Percentiles rank a stretch among this genome's conserved stretches.
Conservation (phyloP, 495 filamentous ascomycete species). For the Penicillium soppii region DNA sequence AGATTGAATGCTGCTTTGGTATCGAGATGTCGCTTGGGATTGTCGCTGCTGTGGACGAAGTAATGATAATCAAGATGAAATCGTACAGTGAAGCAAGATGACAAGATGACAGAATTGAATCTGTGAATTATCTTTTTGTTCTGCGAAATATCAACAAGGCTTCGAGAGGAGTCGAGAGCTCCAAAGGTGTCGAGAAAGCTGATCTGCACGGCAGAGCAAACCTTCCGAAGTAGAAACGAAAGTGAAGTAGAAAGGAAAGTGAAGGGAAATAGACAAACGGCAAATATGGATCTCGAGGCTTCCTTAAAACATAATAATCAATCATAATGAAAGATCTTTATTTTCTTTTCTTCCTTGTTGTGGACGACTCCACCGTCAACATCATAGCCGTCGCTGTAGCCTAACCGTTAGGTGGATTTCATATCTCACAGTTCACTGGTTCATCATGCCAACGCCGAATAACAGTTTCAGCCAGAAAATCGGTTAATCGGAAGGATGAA, state of each 20-base stretch:
- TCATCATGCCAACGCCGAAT: too few species aligned
- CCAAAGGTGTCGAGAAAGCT: too few species aligned
- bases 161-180: too few species aligned
- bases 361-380: not conserved
- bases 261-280: not conserved
- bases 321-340: not conserved
- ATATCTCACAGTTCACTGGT: not conserved
- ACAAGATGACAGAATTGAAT: slow-evolving; percentile 8
- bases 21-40: not conserved
- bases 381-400: not conserved
- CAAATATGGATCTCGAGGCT: not conserved
- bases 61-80: not conserved
- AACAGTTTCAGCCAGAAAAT: not conserved
- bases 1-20: too few species aligned
- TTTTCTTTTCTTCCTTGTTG: not conserved
- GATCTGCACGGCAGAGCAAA: too few species aligned
- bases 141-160: slow-evolving; percentile 4
- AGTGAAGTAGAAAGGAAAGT: not conserved
- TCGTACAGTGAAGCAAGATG: not conserved
- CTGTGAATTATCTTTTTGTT: slow-evolving; percentile 8
- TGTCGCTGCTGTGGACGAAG: not conserved
- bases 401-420: not conserved
- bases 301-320: not conserved
- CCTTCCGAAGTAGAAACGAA: too few species aligned
- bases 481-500: not conserved